These are phyloP conservation scores for Kurtzmaniella quercitrusa DNA, from an alignment of 1,139 yeast genomes.

Conservation along the genomic window DNA sequence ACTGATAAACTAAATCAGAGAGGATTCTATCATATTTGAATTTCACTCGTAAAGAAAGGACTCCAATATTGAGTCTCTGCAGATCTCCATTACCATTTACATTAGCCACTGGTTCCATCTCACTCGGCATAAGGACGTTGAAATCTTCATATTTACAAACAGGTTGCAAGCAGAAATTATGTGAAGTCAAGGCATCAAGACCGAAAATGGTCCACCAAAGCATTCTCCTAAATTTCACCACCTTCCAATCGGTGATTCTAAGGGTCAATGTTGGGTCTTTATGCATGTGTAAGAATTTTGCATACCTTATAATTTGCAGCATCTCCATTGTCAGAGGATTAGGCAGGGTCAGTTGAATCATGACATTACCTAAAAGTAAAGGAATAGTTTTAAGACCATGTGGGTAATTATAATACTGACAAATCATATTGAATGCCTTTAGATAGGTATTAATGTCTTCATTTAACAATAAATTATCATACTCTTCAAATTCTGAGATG, in stretches of 20 bases:
- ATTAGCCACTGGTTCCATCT: slow-evolving; percentile 34
- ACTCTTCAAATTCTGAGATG: slow-evolving; percentile 53
- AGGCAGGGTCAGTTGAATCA: slow-evolving; percentile 52
- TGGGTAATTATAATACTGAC: slow-evolving; percentile 50
- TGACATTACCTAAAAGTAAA: slow-evolving; percentile 45
- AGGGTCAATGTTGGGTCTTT: slow-evolving; percentile 55
- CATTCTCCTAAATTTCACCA: slow-evolving; percentile 49
- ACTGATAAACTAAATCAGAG: slow-evolving; percentile 46
- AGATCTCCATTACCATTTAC: slow-evolving; percentile 17
- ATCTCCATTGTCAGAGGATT: slow-evolving; percentile 52
- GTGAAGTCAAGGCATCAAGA: slow-evolving; percentile 54
- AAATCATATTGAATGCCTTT: slow-evolving; percentile 43
- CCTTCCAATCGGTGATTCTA: slow-evolving; percentile 42
- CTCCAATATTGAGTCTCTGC: slow-evolving; percentile 30
- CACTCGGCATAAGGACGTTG: slow-evolving; percentile 53
- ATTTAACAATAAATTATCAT: slow-evolving; percentile 41
- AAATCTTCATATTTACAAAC: slow-evolving; percentile 51
- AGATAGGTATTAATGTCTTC: slow-evolving; percentile 48
- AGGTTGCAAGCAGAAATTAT: slow-evolving; percentile 56
- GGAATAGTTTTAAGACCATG: slow-evolving; percentile 47
- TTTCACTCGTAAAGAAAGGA: slow-evolving; percentile 47
- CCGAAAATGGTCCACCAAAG: slow-evolving; percentile 67
- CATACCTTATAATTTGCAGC: slow-evolving; percentile 48
- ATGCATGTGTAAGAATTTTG: slow-evolving; percentile 52
- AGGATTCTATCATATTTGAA: slow-evolving; percentile 49